Evolutionary conservation across 352 stramenopile genomes (phyloP), one percentile per base, ranked within the genome.

Genomic region (Phytophthora palmivora): DNA sequence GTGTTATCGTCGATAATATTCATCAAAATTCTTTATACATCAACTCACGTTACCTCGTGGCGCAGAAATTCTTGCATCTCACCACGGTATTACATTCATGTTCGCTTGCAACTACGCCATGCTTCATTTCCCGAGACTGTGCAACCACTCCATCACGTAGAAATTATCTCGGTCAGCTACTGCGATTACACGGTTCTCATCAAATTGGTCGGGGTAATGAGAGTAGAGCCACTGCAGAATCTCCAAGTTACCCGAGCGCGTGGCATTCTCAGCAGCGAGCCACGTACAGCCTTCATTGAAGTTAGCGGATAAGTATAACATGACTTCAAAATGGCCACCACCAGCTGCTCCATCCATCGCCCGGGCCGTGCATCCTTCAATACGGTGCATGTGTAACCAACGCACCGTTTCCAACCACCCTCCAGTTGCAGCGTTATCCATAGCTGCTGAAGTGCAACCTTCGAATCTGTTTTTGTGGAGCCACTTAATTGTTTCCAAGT

Each of bases 281-380:
- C 47, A 50, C 18, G 72, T 70, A 37, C 69, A 78, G 4, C 66
- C 70, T 16, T 80, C 66, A 3, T 18, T 61, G 6, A 58, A 51
- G 12, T 64, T 58, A 6, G 36, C 15, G 7, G 63, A 67, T 16
- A 79, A 47, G 51, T 68, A 82, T 44, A 66, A 38, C 10, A 82
- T 16, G 22, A 78, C 59, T 22, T 76, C 26, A 11, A 82, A 72
- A 70, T 82, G 67, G 2, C 67, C 67, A 0, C 54, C 55, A 8
- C 56, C 59, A 44, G 74, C 70, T 14, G 74, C 74, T 5, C 62
- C 61, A 55, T 79, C 62, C 67, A 79, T 82, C 26, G 74, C 74
- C n/a, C 18, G 38, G 14, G 56, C 55, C 6, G 66, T 77, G 38
- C 56, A n/a, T n/a, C n/a, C n/a, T n/a, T n/a, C n/a, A n/a, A n/a